Evolutionary conservation across 768 basidiomycete genomes (phyloP).

Genomic region (Tylopilus vinaceipallidus): DNA sequence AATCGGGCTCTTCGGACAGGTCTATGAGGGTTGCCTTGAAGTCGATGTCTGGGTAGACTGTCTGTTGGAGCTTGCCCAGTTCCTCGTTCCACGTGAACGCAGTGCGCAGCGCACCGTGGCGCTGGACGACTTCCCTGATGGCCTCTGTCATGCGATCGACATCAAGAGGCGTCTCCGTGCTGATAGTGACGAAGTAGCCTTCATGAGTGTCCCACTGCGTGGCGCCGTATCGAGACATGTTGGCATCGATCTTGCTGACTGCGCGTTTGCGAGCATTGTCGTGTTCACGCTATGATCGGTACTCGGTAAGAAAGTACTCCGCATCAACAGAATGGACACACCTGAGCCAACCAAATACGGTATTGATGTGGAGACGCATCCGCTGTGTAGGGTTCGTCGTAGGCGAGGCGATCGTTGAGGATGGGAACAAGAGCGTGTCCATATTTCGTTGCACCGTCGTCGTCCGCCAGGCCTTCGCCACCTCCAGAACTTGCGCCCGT

Average conservation of each 20-base stretch:
- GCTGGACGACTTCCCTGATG: conserved; percentile 25
- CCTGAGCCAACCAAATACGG: conserved; percentile 34
- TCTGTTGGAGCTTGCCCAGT: conserved; percentile 28
- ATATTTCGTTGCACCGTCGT: conserved; percentile 28
- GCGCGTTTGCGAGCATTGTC: conserved; percentile 31
- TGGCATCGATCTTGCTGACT: conserved; percentile 28
- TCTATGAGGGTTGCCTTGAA: conserved; percentile 24
- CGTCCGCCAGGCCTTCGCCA: conserved; percentile 1
- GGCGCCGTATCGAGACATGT: conserved; percentile 32
- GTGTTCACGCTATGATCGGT: conserved; percentile 19
- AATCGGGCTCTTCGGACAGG: conserved; percentile 27
- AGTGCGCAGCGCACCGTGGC: conserved; percentile 31
- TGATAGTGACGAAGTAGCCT: conserved; percentile 21
- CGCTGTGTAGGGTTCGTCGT: conserved; percentile 30
- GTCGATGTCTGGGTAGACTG: conserved; percentile 27
- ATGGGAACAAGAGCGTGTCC: conserved; percentile 28
- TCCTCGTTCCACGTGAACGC: conserved; percentile 31
- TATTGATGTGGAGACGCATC: conserved; percentile 28
- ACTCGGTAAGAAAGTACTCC: neutral
- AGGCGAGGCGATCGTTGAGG: conserved; percentile 31
- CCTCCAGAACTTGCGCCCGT: conserved; percentile 9
- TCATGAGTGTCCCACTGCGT: conserved; percentile 34
- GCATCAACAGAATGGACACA: conserved; percentile 2
- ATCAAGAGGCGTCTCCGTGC: conserved; percentile 26
- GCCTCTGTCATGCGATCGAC: conserved; percentile 29